Evolutionary conservation across 2,329 filamentous ascomycete species (phyloP), one percentile per base, ranked within the genome.

Genomic region (Neocucurbitaria cava): DNA sequence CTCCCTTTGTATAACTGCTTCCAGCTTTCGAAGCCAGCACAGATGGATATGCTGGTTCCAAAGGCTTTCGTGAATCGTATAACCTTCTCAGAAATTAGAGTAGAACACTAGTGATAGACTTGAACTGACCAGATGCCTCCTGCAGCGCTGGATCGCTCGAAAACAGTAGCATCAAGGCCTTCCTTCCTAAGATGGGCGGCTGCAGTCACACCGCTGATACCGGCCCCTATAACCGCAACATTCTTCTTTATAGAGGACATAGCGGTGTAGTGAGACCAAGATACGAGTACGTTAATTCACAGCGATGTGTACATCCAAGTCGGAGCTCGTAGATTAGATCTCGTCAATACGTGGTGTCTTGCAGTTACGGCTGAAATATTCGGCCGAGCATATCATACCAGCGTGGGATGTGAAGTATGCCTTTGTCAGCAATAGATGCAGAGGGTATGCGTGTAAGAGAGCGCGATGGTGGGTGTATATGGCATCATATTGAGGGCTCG

Each of bases 41-140:
- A n/a, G 66, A 58, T 20, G 81, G 78, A 64, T 83, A 85, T 8
- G 71, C 61, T 8, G 81, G 78, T 47, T 85, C 82, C 6, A 78
- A 65, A 0, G 82, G 78, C 13, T 69, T 72, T 2, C 78, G 77
- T 51, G 82, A 78, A 56, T 85, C 81, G 58, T 79, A 84, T 0
- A 82, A 65, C 82, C 82, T 64, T 11, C 0, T 1, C 17, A 1
- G 5, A 30, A 13, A 1, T 56, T 23, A 57, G 17, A 1, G 7
- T 1, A 17, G 2, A 6, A 21, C 24, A 7, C n/a, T n/a, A 0
- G 9, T 38, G 18, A 2, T 17, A 2, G 9, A 3, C 17, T 7
- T 1, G 46, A 15, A 62, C 77, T 45, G 73, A 84, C 84, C 85
- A 87, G 24, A 85, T 78, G 13, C 85, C 84, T 2, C 85, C 84